Conservation (phyloP, 148 eudicot genomes). For the Camellia sinensis region DNA sequence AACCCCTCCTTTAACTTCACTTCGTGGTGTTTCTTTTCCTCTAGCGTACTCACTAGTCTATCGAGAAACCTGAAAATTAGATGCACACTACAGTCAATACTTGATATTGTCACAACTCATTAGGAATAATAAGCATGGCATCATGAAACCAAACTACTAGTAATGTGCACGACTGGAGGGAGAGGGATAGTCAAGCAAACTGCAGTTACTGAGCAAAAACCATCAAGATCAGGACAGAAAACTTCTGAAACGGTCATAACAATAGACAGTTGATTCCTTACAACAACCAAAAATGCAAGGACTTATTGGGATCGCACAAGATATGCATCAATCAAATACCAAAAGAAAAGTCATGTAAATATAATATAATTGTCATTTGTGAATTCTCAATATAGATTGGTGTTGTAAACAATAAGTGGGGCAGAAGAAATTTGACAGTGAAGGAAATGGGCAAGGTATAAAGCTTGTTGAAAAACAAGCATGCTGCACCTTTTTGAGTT, state of each 20-base stretch:
- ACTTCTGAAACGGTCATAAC: background rate
- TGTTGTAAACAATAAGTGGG: background rate
- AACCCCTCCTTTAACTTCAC: slow-evolving; percentile 78
- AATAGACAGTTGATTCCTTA: background rate
- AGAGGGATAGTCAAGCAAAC: background rate
- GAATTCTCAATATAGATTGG: background rate
- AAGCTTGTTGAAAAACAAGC: background rate
- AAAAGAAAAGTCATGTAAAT: background rate
- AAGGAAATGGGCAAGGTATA: slow-evolving; percentile 2
- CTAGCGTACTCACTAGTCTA: slow-evolving; percentile 71
- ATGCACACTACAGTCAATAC: slow-evolving; percentile 8
- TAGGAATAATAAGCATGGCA: background rate
- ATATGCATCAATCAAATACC: background rate
- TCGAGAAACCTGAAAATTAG: slow-evolving; percentile 64
- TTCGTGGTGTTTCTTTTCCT: slow-evolving; percentile 95
- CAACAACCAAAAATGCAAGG: background rate
- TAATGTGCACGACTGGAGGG: background rate
- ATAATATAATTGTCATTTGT: background rate
- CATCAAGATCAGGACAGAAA: background rate
- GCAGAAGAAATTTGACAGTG: background rate
- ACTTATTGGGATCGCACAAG: background rate
- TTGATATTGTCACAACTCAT: slow-evolving; percentile 7
- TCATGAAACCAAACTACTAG: background rate
- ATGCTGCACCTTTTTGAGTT: slow-evolving; percentile 78
- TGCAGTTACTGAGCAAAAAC: background rate